Base-by-base conservation (phyloP, 2,329 filamentous ascomycete genomes). In the Chaetomiaceae sp. region DNA sequence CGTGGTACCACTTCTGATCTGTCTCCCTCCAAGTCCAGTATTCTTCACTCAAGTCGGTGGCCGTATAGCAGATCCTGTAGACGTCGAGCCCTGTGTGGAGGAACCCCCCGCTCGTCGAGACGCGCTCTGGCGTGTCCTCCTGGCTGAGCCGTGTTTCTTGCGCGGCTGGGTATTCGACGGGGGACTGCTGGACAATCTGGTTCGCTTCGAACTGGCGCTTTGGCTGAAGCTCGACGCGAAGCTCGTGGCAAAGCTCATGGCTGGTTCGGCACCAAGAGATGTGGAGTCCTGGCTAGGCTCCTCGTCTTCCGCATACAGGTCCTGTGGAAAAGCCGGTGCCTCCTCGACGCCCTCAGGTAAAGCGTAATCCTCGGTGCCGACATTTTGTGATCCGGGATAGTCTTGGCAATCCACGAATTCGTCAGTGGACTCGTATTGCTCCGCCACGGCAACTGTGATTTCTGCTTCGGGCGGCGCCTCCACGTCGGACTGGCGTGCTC, bases 231-330 rank as follows among this genome's bases (percentile, higher is more conserved):
- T 44, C 22, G 48, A 38, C 42, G 47, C 54, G 47, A 49, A 56
- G 48, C 58, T 61, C 20, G 54, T 54, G 14, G 60, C 52, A 31
- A 60, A 58, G 53, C 55, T 57, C 39, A 51, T 53, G 23, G 51
- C 22, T 12, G 52, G 40, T 54, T 57, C 56, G 36, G 42, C 53
- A 53, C 39, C 50, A 46, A 52, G n/a, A 5, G 53, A 56, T 49
- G 44, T n/a, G 29, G 50, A 43, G 19, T 46, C 39, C 47, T 55
- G 56, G 46, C 49, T 59, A 25, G 46, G 43, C 22, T 59, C 55
- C 39, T 54, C 49, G 25, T 57, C 51, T 40, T 53, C 59, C 17
- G 42, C 44, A 48, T 54, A 47, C 9, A 55, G 47, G 53, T 56
- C 56, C 47, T 58, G 51, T 44, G 23, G 40, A 61, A 57, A 44